Evolutionary conservation across 2,329 filamentous ascomycete genomes (phyloP).

Genomic region (Aspergillus alliaceus): DNA sequence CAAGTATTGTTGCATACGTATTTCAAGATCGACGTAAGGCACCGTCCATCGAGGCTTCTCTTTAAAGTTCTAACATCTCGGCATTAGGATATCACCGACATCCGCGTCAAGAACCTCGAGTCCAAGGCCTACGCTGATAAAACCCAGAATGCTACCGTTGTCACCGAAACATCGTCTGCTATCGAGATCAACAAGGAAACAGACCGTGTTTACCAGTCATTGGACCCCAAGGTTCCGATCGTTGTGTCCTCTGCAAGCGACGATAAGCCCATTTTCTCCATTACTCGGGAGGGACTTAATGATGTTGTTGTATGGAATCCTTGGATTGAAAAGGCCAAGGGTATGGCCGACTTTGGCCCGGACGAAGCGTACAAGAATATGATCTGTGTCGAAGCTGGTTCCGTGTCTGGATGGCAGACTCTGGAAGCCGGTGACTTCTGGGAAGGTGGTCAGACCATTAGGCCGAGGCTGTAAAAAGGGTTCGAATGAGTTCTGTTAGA

Average conservation of each 20-base stretch:
- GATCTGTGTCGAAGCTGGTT: constrained; percentile 90
- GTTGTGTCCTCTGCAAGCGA: constrained; percentile 47
- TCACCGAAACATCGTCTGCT: constrained; percentile 64
- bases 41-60: background rate
- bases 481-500: background rate
- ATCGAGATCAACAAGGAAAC: constrained; percentile 75
- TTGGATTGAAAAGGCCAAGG: constrained; percentile 79
- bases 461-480: constrained; percentile 34
- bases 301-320: constrained; percentile 98
- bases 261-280: constrained; percentile 63
- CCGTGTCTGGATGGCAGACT: constrained; percentile 77
- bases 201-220: constrained; percentile 79
- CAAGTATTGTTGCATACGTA: constrained; percentile 93
- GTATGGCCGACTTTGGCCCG: constrained; percentile 83
- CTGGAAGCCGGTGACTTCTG: constrained; percentile 76
- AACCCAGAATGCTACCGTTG: constrained; percentile 62
- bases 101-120: constrained; percentile 73
- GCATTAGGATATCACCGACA: constrained; percentile 72
- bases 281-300: constrained; percentile 79
- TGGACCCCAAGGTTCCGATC: constrained; percentile 52
- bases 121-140: constrained; percentile 81
- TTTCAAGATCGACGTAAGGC: constrained; percentile 71
- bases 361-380: constrained; percentile 90
- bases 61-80: background rate
- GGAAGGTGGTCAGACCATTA: constrained; percentile 63